phyloP scores from a whole-genome alignment of 164 flowering plant genomes.

The Annona cherimola region DNA sequence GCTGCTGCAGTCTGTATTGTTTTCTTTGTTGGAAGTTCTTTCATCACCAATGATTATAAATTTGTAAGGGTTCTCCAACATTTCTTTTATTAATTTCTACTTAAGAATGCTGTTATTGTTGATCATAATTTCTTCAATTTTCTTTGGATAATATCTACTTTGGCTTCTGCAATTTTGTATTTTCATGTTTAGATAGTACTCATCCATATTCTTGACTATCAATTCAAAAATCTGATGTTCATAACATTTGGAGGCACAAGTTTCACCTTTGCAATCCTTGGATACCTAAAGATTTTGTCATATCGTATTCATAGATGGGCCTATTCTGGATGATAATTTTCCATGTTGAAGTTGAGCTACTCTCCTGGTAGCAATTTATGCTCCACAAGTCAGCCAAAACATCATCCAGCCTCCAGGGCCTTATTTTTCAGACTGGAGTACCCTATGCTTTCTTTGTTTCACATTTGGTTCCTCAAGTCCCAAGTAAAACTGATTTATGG shows the following conservation, averaged over 20 bases:
- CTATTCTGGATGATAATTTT: no score
- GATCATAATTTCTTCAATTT: neutral
- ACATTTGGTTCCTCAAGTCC: no score
- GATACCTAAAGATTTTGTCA: no score
- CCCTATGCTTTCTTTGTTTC: no score
- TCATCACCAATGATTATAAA: slow-evolving; percentile 24
- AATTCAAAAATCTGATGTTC: neutral
- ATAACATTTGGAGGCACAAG: neutral
- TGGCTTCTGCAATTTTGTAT: neutral
- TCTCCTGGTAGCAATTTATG: no score
- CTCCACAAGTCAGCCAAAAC: no score
- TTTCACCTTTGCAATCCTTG: neutral
- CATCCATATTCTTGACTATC: neutral
- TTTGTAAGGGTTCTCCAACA: slow-evolving; percentile 9
- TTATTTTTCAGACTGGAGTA: no score
- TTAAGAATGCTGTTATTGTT: neutral
- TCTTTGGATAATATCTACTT: no score
- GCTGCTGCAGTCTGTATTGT: slow-evolving; percentile 40
- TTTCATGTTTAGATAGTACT: neutral
- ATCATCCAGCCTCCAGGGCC: no score
- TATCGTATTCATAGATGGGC: no score
- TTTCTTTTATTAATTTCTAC: neutral
- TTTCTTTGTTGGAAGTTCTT: slow-evolving; percentile 32
- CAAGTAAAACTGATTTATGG: no score
- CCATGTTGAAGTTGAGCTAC: no score